Evolutionary conservation across 345 rosid genomes (phyloP).

Genomic region (Citrus hindsii): DNA sequence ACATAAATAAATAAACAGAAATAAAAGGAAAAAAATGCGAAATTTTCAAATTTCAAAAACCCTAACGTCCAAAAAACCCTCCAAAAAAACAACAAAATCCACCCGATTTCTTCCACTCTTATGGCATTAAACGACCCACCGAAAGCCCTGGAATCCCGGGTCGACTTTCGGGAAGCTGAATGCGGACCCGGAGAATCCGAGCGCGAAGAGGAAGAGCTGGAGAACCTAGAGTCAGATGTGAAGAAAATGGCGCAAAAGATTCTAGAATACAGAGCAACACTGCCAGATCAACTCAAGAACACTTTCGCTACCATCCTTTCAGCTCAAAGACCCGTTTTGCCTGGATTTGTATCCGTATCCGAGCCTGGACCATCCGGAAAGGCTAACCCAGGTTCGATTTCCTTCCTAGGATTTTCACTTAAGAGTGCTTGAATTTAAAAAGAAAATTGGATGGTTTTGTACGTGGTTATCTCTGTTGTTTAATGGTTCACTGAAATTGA

Average conservation of each 20-base stretch:
- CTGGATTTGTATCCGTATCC: slow-evolving; percentile 22
- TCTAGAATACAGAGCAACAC: slow-evolving; percentile 51
- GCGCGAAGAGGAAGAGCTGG: slow-evolving; percentile 38
- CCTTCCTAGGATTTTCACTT: slow-evolving; percentile 22
- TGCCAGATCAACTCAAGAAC: slow-evolving; percentile 60
- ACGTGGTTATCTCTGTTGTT: background rate
- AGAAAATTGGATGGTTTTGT: background rate
- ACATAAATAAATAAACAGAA: background rate
- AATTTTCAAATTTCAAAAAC: slow-evolving; percentile 23
- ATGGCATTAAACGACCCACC: slow-evolving; percentile 20
- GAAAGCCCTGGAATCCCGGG: slow-evolving; percentile 3
- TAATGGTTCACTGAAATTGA: background rate
- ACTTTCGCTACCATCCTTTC: slow-evolving; percentile 49
- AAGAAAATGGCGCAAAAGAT: slow-evolving; percentile 61
- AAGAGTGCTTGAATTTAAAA: too few species aligned
- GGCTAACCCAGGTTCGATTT: slow-evolving; percentile 31
- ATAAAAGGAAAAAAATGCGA: background rate
- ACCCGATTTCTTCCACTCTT: background rate
- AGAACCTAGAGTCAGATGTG: slow-evolving; percentile 56
- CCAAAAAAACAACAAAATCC: background rate
- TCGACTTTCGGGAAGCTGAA: slow-evolving; percentile 11
- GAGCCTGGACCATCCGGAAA: slow-evolving; percentile 37
- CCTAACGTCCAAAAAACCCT: slow-evolving; percentile 17
- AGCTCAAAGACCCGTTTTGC: slow-evolving; percentile 32
- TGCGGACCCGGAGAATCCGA: slow-evolving; percentile 19